These are phyloP conservation scores for Flaveria linearis DNA, from an alignment of 129 eudicot species.

Conservation along the genomic window DNA sequence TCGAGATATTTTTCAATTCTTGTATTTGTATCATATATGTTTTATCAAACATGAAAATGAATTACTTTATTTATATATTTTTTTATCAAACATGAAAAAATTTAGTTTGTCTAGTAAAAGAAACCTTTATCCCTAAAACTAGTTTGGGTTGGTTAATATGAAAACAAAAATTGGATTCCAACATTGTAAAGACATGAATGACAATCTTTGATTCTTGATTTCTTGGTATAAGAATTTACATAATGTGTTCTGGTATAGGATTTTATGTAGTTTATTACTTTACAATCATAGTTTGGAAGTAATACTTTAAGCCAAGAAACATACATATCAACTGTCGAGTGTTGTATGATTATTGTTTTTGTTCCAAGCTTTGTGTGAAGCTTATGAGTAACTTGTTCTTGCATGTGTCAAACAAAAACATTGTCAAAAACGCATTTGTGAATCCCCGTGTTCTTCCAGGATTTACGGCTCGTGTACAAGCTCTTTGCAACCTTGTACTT, in stretches of 20 bases:
- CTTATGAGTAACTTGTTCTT: neutral
- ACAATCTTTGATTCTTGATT: neutral
- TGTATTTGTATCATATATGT: neutral
- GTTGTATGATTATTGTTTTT: neutral
- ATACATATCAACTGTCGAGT: neutral
- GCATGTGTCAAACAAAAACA: neutral
- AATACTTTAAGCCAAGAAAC: slow-evolving; percentile 3
- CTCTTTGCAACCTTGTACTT: slow-evolving; percentile 70
- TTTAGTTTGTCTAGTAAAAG: neutral
- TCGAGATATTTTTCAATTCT: neutral
- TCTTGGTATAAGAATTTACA: neutral
- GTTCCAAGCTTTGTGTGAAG: neutral
- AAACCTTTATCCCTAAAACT: neutral
- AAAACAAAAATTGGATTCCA: neutral
- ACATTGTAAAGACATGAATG: neutral
- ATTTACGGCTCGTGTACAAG: slow-evolving; percentile 66
- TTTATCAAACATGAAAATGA: neutral
- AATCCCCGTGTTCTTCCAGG: slow-evolving; percentile 43
- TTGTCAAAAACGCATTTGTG: neutral
- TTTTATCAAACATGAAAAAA: neutral
- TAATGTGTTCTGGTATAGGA: neutral
- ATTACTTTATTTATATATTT: neutral
- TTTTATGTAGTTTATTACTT: neutral
- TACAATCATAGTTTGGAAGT: neutral
- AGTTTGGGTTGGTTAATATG: neutral